Conservation (phyloP, 441 rosid species). For the Jatropha podagrica region DNA sequence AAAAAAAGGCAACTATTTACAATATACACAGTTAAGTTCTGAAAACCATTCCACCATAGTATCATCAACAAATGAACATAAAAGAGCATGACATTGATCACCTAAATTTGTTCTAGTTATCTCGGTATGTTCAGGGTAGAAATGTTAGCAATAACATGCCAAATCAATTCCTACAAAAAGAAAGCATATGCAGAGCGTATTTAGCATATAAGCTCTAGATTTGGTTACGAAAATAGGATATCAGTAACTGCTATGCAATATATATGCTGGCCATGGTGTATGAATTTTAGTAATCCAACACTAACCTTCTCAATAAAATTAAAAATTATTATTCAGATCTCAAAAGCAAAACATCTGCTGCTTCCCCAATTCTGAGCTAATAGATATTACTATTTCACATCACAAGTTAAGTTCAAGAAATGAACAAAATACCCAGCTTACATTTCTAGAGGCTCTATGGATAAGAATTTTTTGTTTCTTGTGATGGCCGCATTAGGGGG, state of each 20-base stretch:
- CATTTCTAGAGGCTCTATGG: background rate
- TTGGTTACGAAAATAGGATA: background rate
- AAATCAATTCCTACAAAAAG: background rate
- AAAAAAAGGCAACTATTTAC: background rate
- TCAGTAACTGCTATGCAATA: background rate
- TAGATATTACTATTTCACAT: background rate
- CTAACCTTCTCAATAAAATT: background rate
- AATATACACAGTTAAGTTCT: background rate
- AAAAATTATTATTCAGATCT: background rate
- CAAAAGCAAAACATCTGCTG: conserved; percentile 7
- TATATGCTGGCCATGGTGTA: background rate
- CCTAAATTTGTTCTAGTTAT: background rate
- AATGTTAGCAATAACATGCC: background rate
- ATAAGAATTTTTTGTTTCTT: background rate
- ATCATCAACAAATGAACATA: background rate
- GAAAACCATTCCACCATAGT: background rate
- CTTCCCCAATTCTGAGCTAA: background rate
- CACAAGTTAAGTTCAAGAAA: background rate
- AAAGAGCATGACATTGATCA: background rate
- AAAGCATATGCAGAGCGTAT: background rate
- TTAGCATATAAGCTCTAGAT: background rate
- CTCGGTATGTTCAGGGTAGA: background rate
- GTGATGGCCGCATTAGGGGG: background rate
- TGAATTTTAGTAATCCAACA: background rate
- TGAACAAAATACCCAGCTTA: background rate